Base-by-base conservation (phyloP, 345 rosid species). In the Firmiana major region DNA sequence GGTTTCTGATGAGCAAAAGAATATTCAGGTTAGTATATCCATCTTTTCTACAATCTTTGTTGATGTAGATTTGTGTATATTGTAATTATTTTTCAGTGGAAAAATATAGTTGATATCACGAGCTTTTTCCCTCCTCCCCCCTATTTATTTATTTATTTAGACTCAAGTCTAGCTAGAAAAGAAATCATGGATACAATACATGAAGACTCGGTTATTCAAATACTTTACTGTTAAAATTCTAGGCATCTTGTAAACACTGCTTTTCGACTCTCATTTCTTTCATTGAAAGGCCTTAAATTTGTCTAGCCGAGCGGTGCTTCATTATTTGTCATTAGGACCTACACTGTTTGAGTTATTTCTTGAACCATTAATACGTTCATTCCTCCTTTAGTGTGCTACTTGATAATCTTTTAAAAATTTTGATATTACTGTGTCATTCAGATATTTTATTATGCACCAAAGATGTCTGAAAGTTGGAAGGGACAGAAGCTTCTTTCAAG, bases 401-500 rank as follows among this genome's bases (percentile, higher is more conserved):
- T 70, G 38, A 17, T 19, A 9, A 31, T 71, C n/a, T 19, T 34
- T 28, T 71, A 28, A 71, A 28, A 48, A 36, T 45, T 55, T 53
- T 42, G 11, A 26, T 45, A 16, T 21, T 42, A 28, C 49, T 42
- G 26, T n/a, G 17, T 40, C 59, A 67, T 55, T 71, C 88, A 96
- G 99, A 87, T 96, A 83, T 96, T 96, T 88, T 92, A 89, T 84
- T 96, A 86, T 79, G 98, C 97, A 60, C 99, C 97, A 43, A 96
- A 93, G 90, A 89, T 91, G 90, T 87, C 94, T 0, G 99, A 96
- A 88, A 96, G 98, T 79, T 93, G 98, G 99, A 96, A 93, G 77
- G 98, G 99, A 63, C 97, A 89, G 84, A 96, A 96, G 85, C 94
- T 96, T 85, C 98, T 96, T 48, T 87, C 97, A 24, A 92, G 97